Conservation (phyloP, 441 rosid genomes). For the Corymbia citriodora region DNA sequence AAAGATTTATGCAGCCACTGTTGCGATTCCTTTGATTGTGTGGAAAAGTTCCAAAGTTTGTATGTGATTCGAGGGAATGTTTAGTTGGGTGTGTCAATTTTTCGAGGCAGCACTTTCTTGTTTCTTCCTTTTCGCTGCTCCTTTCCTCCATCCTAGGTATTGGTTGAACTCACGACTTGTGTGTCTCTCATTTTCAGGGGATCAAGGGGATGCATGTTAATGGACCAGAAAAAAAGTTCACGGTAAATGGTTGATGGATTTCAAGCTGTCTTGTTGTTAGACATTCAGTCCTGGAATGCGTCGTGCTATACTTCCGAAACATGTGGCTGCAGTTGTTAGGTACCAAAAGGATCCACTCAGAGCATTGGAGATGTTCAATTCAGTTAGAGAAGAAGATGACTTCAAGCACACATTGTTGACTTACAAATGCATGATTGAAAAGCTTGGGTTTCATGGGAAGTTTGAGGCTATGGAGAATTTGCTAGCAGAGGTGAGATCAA, state of each 20-base stretch:
- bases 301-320: slow-evolving; percentile 60
- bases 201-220: neutral
- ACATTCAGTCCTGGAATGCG: slow-evolving; percentile 32
- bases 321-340: slow-evolving; percentile 74
- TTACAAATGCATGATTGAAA: slow-evolving; percentile 66
- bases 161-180: neutral
- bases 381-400: slow-evolving; percentile 14
- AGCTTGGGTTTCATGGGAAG: slow-evolving; percentile 69
- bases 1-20: neutral
- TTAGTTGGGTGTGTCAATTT: neutral
- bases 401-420: slow-evolving; percentile 64
- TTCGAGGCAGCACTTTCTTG: neutral
- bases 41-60: neutral
- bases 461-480: slow-evolving; percentile 77
- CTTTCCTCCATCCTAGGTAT: neutral
- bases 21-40: neutral
- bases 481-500: slow-evolving; percentile 43
- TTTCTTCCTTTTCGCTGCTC: neutral
- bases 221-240: neutral
- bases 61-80: neutral
- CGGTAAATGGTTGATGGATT: neutral
- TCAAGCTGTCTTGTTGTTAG: neutral
- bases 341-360: slow-evolving; percentile 62
- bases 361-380: slow-evolving; percentile 78
- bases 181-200: neutral